A percentile compares a stretch with the other conserved stretches of the same genome.
Conservation (phyloP, 768 basidiomycete genomes). For the Collybia sordida region DNA sequence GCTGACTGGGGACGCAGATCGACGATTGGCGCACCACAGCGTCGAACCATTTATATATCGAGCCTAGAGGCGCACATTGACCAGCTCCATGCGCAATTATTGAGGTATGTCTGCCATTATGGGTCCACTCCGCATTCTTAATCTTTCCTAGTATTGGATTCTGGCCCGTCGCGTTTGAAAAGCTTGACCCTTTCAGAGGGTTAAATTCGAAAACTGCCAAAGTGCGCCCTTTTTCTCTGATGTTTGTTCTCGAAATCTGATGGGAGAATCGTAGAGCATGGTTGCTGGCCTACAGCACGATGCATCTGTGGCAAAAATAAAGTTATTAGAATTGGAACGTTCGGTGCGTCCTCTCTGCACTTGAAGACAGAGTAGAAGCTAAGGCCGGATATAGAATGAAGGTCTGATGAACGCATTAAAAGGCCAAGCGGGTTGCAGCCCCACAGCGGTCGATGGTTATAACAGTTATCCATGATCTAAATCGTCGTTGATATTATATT, state of each 20-base stretch:
- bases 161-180: conserved; percentile 55
- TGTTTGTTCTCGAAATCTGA: not conserved
- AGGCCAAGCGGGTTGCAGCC: too few relatives aligned
- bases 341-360: conserved; percentile 44
- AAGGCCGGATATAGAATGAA: conserved; percentile 22
- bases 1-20: conserved; percentile 38
- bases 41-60: conserved; percentile 70
- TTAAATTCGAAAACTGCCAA: conserved; percentile 79
- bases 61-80: conserved; percentile 76
- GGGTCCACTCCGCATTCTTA: not conserved
- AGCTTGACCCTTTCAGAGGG: conserved; percentile 63
- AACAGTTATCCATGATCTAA: too few relatives aligned
- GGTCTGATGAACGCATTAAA: conserved; percentile 20
- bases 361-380: not conserved
- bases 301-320: conserved; percentile 54
- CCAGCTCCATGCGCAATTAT: conserved; percentile 57
- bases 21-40: conserved; percentile 63
- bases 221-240: conserved; percentile 31
- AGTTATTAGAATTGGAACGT: conserved; percentile 67
- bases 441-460: too few relatives aligned
- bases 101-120: conserved; percentile 28
- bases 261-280: conserved; percentile 53
- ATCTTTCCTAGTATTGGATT: conserved; percentile 35
- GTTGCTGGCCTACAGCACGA: conserved; percentile 72
- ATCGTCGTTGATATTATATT: too few relatives aligned